A percentile compares a stretch with the other conserved stretches of the same genome.
phyloP scores from a whole-genome alignment of 345 rosid genomes.

The Citrus australasica region DNA sequence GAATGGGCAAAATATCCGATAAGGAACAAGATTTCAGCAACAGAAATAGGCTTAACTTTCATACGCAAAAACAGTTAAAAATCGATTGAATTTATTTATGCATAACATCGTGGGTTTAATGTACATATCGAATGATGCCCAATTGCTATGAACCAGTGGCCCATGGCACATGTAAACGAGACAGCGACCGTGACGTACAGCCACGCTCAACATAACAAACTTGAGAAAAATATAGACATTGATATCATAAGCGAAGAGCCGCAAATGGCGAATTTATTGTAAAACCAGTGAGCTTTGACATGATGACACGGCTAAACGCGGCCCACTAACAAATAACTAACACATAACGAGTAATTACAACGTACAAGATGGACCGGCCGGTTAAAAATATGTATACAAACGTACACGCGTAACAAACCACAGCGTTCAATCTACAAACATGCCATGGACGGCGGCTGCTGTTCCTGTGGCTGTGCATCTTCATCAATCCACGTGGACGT shows the following conservation, averaged over 20 bases:
- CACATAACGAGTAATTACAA: too few relatives aligned
- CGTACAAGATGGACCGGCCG: background rate
- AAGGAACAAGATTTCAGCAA: too few relatives aligned
- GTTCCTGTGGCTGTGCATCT: constrained; percentile 32
- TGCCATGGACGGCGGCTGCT: constrained; percentile 39
- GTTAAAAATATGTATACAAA: background rate
- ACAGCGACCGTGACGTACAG: background rate
- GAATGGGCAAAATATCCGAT: too few relatives aligned
- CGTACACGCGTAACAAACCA: background rate
- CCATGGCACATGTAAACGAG: background rate
- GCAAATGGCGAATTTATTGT: background rate
- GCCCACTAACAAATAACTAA: background rate
- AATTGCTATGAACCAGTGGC: background rate
- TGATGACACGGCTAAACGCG: background rate
- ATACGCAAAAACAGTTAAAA: background rate
- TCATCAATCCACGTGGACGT: constrained; percentile 53
- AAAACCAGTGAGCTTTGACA: background rate
- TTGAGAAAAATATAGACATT: too few relatives aligned
- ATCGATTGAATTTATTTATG: background rate
- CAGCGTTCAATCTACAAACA: constrained; percentile 30
- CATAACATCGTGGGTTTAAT: background rate
- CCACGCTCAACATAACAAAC: background rate
- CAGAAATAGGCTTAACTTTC: too few relatives aligned
- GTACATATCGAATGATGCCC: background rate
- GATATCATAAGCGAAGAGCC: too few relatives aligned